phyloP scores from a whole-genome alignment of 768 basidiomycete species.

The Xerocomus brunneocitrinus region DNA sequence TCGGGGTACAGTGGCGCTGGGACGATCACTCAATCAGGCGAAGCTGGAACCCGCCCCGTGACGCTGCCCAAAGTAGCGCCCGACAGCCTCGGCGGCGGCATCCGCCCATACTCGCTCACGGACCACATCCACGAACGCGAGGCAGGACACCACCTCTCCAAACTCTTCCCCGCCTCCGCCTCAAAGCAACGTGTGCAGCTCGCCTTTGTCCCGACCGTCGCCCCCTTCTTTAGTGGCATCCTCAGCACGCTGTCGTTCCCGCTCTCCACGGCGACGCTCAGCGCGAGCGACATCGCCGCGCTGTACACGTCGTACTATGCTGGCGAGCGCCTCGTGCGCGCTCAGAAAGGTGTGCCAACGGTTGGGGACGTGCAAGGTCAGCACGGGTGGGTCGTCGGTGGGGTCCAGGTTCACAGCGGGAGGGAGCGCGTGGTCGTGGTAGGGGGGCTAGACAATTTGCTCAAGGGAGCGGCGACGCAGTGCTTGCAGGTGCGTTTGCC shows the following conservation, averaged over 20 bases:
- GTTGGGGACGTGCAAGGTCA: conserved; percentile 71
- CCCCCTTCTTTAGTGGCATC: conserved; percentile 97
- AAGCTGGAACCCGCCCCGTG: conserved; percentile 58
- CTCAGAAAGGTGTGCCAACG: conserved; percentile 67
- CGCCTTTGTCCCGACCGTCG: conserved; percentile 84
- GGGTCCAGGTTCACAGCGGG: conserved; percentile 87
- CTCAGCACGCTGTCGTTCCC: conserved; percentile 83
- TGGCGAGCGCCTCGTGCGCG: conserved; percentile 65
- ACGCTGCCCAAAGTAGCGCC: conserved; percentile 81
- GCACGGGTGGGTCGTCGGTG: conserved; percentile 90
- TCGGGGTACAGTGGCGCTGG: conserved; percentile 97
- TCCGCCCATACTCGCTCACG: conserved; percentile 86
- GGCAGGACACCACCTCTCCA: conserved; percentile 77
- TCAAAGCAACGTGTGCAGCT: conserved; percentile 43
- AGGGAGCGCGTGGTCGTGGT: conserved; percentile 94
- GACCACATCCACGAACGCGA: conserved; percentile 99
- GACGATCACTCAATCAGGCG: conserved; percentile 63
- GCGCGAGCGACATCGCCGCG: conserved; percentile 65
- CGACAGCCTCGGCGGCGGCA: conserved; percentile 66
- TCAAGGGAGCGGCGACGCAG: conserved; percentile 99
- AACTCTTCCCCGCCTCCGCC: conserved; percentile 37
- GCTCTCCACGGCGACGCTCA: conserved; percentile 51
- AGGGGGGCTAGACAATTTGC: conserved; percentile 90
- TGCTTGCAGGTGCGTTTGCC: conserved; percentile 73
- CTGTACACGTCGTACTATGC: conserved; percentile 77